These are phyloP conservation scores for Hirschfeldia incana DNA, from an alignment of 345 rosid genomes.

Conservation along the genomic window DNA sequence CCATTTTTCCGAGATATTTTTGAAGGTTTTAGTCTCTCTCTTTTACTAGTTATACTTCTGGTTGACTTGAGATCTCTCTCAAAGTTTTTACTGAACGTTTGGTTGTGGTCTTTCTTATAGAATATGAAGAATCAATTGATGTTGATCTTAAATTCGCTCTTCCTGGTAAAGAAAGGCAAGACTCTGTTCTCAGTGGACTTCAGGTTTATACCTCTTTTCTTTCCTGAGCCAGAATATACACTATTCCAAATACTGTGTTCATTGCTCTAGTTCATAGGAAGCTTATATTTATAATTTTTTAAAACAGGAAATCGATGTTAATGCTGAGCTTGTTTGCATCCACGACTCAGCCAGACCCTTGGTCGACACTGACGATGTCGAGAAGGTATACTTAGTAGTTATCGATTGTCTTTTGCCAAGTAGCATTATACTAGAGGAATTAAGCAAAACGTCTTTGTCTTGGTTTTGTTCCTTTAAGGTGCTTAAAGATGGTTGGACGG, in stretches of 20 bases:
- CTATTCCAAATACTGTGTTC: not conserved
- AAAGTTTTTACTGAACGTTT: slow-evolving; percentile 17
- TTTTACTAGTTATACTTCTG: not conserved
- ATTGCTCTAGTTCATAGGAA: not conserved
- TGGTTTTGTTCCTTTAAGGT: slow-evolving; percentile 50
- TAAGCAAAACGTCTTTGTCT: not conserved
- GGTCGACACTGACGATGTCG: slow-evolving; percentile 59
- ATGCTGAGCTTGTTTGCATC: slow-evolving; percentile 86
- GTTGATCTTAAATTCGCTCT: slow-evolving; percentile 73
- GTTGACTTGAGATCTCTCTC: not conserved
- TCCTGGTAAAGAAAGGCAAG: slow-evolving; percentile 98
- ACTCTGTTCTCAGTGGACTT: slow-evolving; percentile 86
- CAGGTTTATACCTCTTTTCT: slow-evolving; percentile 52
- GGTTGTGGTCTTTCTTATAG: slow-evolving; percentile 41
- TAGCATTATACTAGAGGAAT: no score
- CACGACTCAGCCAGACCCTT: slow-evolving; percentile 97
- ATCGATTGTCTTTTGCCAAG: not conserved
- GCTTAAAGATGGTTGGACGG: slow-evolving; percentile 61
- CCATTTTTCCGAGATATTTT: slow-evolving; percentile 84
- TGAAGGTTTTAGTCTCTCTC: slow-evolving; percentile 59
- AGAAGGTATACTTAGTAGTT: slow-evolving; percentile 50
- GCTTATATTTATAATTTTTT: no score
- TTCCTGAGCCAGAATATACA: not conserved
- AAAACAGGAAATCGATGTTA: slow-evolving; percentile 69
- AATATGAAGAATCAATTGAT: slow-evolving; percentile 48